phyloP scores from a whole-genome alignment of 192 early-diverging fungal genomes.

The Coemansia interrupta region DNA sequence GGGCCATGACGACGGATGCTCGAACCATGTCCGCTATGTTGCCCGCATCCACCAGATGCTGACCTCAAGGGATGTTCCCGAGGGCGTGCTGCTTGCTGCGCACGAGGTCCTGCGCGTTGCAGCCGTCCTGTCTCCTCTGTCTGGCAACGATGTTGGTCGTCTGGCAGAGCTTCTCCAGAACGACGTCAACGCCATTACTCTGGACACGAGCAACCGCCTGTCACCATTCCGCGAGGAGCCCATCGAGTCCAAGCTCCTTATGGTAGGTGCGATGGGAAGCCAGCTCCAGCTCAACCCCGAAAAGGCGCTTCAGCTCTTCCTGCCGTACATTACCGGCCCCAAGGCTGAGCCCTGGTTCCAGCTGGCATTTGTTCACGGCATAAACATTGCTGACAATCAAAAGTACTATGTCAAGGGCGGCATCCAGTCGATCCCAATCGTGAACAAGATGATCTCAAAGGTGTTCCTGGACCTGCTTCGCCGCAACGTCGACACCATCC shows the following conservation, averaged over 20 bases:
- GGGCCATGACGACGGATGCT: slow-evolving; percentile 46
- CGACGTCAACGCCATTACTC: slow-evolving; percentile 40
- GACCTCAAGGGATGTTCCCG: slow-evolving; percentile 35
- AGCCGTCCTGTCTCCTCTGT: slow-evolving; percentile 30
- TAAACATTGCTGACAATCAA: slow-evolving; percentile 40
- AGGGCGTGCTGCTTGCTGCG: slow-evolving; percentile 35
- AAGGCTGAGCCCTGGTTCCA: slow-evolving; percentile 73
- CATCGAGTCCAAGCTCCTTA: slow-evolving; percentile 72
- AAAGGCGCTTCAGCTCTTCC: slow-evolving; percentile 65
- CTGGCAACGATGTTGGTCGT: slow-evolving; percentile 40
- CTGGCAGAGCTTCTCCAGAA: slow-evolving; percentile 40
- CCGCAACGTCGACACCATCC: slow-evolving; percentile 47
- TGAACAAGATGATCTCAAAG: slow-evolving; percentile 46
- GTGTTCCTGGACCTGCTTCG: slow-evolving; percentile 42
- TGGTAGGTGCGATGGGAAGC: slow-evolving; percentile 71
- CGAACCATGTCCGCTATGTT: slow-evolving; percentile 38
- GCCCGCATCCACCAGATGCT: slow-evolving; percentile 43
- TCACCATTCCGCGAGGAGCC: slow-evolving; percentile 54
- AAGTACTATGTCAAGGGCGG: slow-evolving; percentile 26
- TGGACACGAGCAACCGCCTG: slow-evolving; percentile 47
- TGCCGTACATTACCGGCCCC: slow-evolving; percentile 67
- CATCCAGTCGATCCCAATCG: slow-evolving; percentile 12
- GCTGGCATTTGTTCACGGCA: slow-evolving; percentile 74
- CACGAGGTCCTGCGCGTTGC: slow-evolving; percentile 44
- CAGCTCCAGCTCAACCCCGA: slow-evolving; percentile 76